These are phyloP conservation scores for Solanum chiquidenum DNA, from an alignment of 257 asterid species.

Conservation along the genomic window DNA sequence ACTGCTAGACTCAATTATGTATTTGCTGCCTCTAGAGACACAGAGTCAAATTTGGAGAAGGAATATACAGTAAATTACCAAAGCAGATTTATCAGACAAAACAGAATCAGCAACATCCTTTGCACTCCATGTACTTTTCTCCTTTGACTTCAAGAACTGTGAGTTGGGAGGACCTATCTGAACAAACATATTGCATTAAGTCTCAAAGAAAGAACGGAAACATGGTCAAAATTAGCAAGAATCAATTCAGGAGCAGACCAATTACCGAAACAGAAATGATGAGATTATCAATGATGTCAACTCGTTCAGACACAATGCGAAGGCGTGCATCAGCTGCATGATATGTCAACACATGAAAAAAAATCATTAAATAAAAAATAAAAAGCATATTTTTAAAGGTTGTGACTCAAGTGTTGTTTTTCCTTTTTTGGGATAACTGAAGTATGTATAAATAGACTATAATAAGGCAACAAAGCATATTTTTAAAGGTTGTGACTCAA, in stretches of 20 bases:
- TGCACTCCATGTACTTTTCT: slow-evolving; percentile 73
- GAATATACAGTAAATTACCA: slow-evolving; percentile 35
- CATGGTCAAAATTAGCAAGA: background rate
- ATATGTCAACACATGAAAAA: slow-evolving; percentile 8
- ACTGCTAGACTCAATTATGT: background rate
- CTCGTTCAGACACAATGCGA: slow-evolving; percentile 98
- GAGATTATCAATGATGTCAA: slow-evolving; percentile 77
- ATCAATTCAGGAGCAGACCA: background rate
- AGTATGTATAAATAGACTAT: background rate
- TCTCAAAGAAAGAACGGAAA: background rate
- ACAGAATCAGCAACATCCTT: slow-evolving; percentile 89
- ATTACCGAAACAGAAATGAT: slow-evolving; percentile 84
- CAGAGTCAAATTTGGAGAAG: background rate
- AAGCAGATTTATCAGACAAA: slow-evolving; percentile 85
- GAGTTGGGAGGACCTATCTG: slow-evolving; percentile 96
- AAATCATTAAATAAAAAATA: background rate
- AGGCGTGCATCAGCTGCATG: slow-evolving; percentile 97
- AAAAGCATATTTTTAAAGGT: background rate
- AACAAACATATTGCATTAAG: slow-evolving; percentile 13
- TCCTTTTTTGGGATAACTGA: background rate
- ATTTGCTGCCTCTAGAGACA: background rate
- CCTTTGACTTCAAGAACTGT: slow-evolving; percentile 64
- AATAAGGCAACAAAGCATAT: background rate
- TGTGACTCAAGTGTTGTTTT: background rate
- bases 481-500: background rate